Evolutionary conservation across 257 asterid species (phyloP), one percentile per base, ranked within the genome.

Genomic region (Phtheirospermum japonicum): DNA sequence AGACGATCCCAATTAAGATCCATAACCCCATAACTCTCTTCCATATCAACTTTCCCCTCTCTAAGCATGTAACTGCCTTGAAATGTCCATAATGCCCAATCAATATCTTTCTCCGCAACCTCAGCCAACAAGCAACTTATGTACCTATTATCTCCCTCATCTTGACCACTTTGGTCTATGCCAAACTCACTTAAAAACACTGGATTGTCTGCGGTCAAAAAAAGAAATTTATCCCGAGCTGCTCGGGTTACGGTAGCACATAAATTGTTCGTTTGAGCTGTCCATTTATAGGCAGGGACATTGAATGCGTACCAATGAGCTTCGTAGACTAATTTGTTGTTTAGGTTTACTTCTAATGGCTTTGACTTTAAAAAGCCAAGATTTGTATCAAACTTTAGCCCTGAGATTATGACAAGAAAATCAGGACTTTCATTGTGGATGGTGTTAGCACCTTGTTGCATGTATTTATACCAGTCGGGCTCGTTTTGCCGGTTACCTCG

Each of bases 31-130:
- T 75, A 84, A 0, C 4, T 0, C 48, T 86, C 94, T 2, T 82
- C 84, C 26, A 20, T 1, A 48, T 77, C 67, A 45, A 17, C 26
- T 0, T 2, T 17, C 9, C 85, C 86, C 30, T 83, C 53, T 30
- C 89, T 70, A 0, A 81, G 65, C 0, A 78, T 80, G 46, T 86
- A 89, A 28, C 85, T 80, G 0, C 96, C 95, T 46, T 89, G 90
- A 13, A 89, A 71, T 43, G 83, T 28, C 95, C 94, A 89, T 51
- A 89, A 36, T 0, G 86, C 85, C 96, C 95, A 89, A 16, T 89
- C 96, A 7, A 89, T 13, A 56, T 89, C 95, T 2, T 9, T n/a
- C 50, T 79, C 95, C 0, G 88, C 94, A 11, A 77, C 50, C 2
- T 66, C 31, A 9, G 85, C 80, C 39, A 86, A 7, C 12, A 86